Evolutionary conservation across 352 stramenopile species (phyloP), one percentile per base, ranked within the genome.

Genomic region (Phytophthora constricta): DNA sequence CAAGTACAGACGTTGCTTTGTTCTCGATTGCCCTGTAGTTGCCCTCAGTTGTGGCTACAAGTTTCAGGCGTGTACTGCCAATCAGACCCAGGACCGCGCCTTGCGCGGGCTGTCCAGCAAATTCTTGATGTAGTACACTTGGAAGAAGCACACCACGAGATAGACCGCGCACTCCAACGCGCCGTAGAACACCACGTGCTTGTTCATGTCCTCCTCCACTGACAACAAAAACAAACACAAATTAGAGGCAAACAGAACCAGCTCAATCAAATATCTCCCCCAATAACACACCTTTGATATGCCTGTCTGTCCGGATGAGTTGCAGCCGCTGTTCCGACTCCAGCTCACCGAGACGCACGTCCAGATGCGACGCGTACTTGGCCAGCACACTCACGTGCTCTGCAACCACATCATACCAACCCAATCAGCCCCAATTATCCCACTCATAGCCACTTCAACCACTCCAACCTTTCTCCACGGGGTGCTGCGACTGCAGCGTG

Each of bases 181-280:
- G 28, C 86, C 84, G 57, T 92, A 90, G 63, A 92, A 92, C 26
- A 82, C 62, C 9, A 92, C 83, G 52, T 80, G 86, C 66, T 90
- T 86, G 77, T 85, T 92, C 62, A 86, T 92, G 43, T 80, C 81
- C 47, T 92, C 79, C 64, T 94, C 84, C 54, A 89, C 86, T 94
- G n/a, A 23, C 5, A 3, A 56, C 4, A 50, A 45, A 56, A 50
- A 56, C 4, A 22, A 48, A 19, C 19, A 54, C 14, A 39, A 37
- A 42, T 55, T 31, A 69, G 46, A 14, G 41, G 11, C 4, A 48
- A 8, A 39, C 28, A n/a, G 9, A 57, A 33, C 25, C 22, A 61
- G 11, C 7, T 3, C 2, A 4, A 43, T 14, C 1, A 4, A 61
- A 20, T 55, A 89, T 84, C 77, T 62, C n/a, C n/a, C 7, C 7